phyloP scores from a whole-genome alignment of 345 rosid species.

The Hirschfeldia incana region DNA sequence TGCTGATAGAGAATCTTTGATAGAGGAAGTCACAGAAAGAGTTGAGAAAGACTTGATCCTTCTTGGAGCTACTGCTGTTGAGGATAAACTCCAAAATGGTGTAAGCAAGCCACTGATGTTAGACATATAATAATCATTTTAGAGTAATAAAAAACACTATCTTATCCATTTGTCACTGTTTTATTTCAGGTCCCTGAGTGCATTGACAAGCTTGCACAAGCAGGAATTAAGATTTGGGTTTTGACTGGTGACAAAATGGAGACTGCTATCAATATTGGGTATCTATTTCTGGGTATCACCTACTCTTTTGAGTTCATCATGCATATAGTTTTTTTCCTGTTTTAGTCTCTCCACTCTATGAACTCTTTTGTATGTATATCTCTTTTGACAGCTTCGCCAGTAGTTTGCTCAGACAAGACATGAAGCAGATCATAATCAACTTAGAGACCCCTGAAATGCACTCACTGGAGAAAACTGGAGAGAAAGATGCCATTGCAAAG shows the following conservation, averaged over 20 bases:
- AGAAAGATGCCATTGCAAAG: slow-evolving; percentile 61
- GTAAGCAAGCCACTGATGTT: slow-evolving; percentile 43
- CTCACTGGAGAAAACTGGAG: slow-evolving; percentile 68
- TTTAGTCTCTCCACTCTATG: slow-evolving; percentile 4
- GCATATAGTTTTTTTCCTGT: slow-evolving; percentile 5
- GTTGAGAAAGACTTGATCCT: slow-evolving; percentile 78
- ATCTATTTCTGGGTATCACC: slow-evolving; percentile 34
- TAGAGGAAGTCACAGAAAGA: slow-evolving; percentile 64
- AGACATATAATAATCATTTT: background rate
- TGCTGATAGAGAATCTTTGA: slow-evolving; percentile 63
- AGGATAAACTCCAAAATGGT: slow-evolving; percentile 97
- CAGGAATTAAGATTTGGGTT: slow-evolving; percentile 97
- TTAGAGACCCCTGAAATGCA: slow-evolving; percentile 70
- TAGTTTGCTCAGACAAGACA: slow-evolving; percentile 94
- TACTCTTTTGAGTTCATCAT: slow-evolving; percentile 18
- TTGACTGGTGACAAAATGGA: slow-evolving; percentile 99
- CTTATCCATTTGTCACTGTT: background rate
- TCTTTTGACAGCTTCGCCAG: slow-evolving; percentile 72
- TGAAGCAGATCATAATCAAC: slow-evolving; percentile 85
- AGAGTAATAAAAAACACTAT: background rate
- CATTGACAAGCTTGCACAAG: slow-evolving; percentile 97
- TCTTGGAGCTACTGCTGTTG: slow-evolving; percentile 95
- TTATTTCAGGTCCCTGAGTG: slow-evolving; percentile 78
- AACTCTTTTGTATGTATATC: slow-evolving; percentile 30
- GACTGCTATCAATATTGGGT: slow-evolving; percentile 99